phyloP scores from a whole-genome alignment of 176 grass and related monocot genomes.

The Alloteropsis semialata region DNA sequence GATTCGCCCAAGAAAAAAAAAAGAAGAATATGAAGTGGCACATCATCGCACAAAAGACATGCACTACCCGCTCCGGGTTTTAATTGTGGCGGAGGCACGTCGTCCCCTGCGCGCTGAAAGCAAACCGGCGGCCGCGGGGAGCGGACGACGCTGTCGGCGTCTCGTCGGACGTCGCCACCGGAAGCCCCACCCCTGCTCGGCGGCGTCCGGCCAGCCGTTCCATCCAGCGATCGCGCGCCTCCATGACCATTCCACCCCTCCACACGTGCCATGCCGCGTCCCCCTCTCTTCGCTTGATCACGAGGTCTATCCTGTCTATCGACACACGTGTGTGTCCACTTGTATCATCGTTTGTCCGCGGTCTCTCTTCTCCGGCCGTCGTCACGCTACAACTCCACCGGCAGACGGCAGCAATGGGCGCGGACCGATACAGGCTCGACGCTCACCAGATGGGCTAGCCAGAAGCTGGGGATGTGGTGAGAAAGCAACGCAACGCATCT shows the following conservation, averaged over 20 bases:
- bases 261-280: not conserved
- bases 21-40: too few relatives aligned
- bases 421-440: too few relatives aligned
- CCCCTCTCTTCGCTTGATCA: not conserved
- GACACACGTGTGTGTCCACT: not conserved
- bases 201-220: not conserved
- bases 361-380: too few relatives aligned
- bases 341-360: too few relatives aligned
- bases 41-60: not conserved
- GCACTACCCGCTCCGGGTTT: not conserved
- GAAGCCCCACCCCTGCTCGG: not conserved
- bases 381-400: too few relatives aligned
- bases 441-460: too few relatives aligned
- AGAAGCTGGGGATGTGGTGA: too few relatives aligned
- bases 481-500: too few relatives aligned
- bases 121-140: not conserved
- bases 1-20: not conserved
- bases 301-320: not conserved
- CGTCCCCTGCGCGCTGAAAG: not conserved
- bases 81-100: not conserved
- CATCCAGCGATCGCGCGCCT: not conserved
- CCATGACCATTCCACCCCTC: not conserved
- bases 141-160: slow-evolving; percentile 9
- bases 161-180: not conserved
- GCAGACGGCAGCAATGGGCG: too few relatives aligned